These are phyloP conservation scores for Tricladium varicosporioides DNA, from an alignment of 2,329 filamentous ascomycete species.

Conservation along the genomic window DNA sequence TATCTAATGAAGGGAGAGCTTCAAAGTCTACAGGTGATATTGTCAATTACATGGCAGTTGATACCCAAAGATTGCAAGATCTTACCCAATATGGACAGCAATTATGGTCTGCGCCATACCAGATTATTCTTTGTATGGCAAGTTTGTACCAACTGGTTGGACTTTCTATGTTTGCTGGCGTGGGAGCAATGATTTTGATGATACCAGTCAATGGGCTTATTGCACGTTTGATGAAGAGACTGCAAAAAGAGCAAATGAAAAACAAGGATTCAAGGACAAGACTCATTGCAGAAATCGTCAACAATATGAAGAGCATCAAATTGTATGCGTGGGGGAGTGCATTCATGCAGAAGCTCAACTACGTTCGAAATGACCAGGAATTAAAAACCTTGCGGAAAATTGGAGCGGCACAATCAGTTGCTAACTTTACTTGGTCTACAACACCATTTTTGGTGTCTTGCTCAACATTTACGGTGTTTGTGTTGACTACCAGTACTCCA, in stretches of 20 bases:
- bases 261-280: conserved; percentile 94
- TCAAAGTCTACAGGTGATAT: conserved; percentile 94
- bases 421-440: conserved; percentile 97
- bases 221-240: conserved; percentile 85
- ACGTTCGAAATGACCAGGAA: conserved; percentile 93
- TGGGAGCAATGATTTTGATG: conserved; percentile 95
- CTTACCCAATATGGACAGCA: conserved; percentile 94
- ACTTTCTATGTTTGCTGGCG: conserved; percentile 90
- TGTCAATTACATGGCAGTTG: conserved; percentile 99
- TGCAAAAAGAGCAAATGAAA: conserved; percentile 98
- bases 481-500: conserved; percentile 76
- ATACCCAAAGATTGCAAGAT: conserved; percentile 92
- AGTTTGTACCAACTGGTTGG: conserved; percentile 96
- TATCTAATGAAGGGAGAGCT: conserved; percentile 90
- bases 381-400: conserved; percentile 95
- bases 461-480: conserved; percentile 92
- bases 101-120: conserved; percentile 94
- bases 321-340: conserved; percentile 96
- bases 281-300: conserved; percentile 94
- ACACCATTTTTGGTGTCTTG: conserved; percentile 98
- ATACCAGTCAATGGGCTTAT: conserved; percentile 93
- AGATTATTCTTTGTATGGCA: conserved; percentile 92
- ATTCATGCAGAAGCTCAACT: conserved; percentile 96
- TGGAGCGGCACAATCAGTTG: conserved; percentile 86
- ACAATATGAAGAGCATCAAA: conserved; percentile 99